A percentile compares a stretch with the other conserved stretches of the same genome.
Evolutionary conservation across 352 stramenopile genomes (phyloP).

Genomic region (Phytopythium vexans): DNA sequence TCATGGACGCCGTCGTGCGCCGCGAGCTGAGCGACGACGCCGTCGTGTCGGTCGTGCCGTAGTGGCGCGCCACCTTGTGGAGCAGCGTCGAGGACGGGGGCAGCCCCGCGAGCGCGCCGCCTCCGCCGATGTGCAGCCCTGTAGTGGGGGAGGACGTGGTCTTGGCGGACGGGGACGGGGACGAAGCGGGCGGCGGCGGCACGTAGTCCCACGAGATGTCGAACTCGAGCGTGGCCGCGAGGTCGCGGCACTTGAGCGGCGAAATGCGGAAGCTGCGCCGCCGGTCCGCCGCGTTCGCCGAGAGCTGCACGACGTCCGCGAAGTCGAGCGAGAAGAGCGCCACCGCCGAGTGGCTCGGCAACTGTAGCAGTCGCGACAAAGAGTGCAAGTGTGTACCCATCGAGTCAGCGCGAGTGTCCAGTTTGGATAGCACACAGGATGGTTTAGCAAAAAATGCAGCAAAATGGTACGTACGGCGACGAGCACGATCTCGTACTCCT

Average conservation of each 20-base stretch:
- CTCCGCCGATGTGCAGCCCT: conserved; percentile 17
- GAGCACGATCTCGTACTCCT: conserved; percentile 82
- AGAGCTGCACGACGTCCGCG: conserved; percentile 56
- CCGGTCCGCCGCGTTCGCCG: conserved; percentile 24
- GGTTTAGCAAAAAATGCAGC: too few species aligned
- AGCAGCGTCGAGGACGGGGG: conserved; percentile 40
- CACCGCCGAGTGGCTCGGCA: conserved; percentile 79
- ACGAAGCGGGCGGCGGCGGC: conserved; percentile 10
- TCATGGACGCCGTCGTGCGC: conserved; percentile 56
- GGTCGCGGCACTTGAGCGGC: conserved; percentile 71
- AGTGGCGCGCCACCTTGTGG: conserved; percentile 4
- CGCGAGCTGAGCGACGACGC: conserved; percentile 39
- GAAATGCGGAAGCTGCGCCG: conserved; percentile 61
- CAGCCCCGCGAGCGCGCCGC: conserved; percentile 19
- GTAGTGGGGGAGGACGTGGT: conserved; percentile 10
- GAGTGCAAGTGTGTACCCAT: not conserved
- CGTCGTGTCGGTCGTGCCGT: conserved; percentile 17
- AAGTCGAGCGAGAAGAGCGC: conserved; percentile 77
- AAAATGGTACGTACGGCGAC: conserved; percentile 47
- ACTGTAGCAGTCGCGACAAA: conserved; percentile 14
- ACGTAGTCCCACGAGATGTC: conserved; percentile 71
- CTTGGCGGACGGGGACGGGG: conserved; percentile 4
- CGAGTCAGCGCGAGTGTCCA: too few species aligned
- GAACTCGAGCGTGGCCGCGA: conserved; percentile 70
- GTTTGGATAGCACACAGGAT: too few species aligned